Evolutionary conservation across 148 eudicot genomes (phyloP), one percentile per base, ranked within the genome.

Genomic region (Silene latifolia): DNA sequence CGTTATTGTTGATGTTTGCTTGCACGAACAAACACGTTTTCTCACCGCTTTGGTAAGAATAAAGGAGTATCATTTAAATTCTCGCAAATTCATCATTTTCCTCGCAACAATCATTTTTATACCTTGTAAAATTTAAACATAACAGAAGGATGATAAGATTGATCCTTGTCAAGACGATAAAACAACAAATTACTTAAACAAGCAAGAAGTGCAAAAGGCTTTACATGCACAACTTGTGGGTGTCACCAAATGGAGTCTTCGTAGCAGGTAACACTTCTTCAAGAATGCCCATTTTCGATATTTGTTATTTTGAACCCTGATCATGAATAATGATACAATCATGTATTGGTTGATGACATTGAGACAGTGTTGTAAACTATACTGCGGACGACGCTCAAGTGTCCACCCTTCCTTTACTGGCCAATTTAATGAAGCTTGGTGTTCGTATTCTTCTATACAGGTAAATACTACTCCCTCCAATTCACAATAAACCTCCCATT

Each of bases 81-180:
- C 44, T 39, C 9, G 8, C 0, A 0, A 39, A 39, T 39, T 39
- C 44, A 39, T 39, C 44, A 39, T 35, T 5, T 35, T 35, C 39
- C 29, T 27, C 29, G 29, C 29, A 27, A n/a, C n/a, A n/a, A 39
- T 39, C 44, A 39, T 35, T 35, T 35, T 35, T 35, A 35, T 35
- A 35, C 5, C 42, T 39, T 18, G 3, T 71, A 2, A 63, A 17
- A 1, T 27, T 15, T 4, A 67, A n/a, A 11, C 21, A 29, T 54
- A 74, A 57, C 82, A 84, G 76, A 76, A 81, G 58, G 79, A 79
- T 7, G 73, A 78, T 76, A 82, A 86, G 61, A 54, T 90, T 66
- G 88, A 93, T 80, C 91, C 86, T 7, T 93, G 98, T 59, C 77
- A 86, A 48, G 85, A 77, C 76, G 88, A 89, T 51, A 88, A 89